Conservation (phyloP, 1,284 basidiomycete species). For the Pseudomicrostroma phylloplanum region DNA sequence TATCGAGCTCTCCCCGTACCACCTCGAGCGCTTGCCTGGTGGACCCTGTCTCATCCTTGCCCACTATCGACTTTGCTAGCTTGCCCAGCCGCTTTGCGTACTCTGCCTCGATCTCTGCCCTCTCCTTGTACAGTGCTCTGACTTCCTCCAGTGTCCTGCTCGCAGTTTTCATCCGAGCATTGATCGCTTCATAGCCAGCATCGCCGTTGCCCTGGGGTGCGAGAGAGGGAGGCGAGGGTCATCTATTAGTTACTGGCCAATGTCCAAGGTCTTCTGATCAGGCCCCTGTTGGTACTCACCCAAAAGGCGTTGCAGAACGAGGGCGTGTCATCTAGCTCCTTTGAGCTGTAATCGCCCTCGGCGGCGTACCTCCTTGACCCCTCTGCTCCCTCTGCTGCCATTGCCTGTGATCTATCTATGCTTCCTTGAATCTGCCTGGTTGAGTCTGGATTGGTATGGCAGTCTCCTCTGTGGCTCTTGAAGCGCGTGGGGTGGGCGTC, state of each 20-base stretch:
- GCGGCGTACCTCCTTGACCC: constrained; percentile 31
- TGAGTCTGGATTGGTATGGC: no score
- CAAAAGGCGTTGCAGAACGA: constrained; percentile 98
- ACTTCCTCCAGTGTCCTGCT: constrained; percentile 83
- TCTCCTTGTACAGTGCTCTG: constrained; percentile 77
- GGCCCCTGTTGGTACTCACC: constrained; percentile 48
- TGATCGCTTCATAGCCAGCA: constrained; percentile 81
- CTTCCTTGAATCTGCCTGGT: no score
- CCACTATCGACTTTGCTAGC: constrained; percentile 70
- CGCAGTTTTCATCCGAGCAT: constrained; percentile 77
- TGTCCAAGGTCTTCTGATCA: no score
- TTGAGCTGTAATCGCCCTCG: constrained; percentile 37
- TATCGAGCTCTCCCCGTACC: constrained; percentile 74
- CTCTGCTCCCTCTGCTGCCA: constrained; percentile 39
- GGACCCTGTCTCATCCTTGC: constrained; percentile 85
- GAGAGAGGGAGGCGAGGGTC: background rate
- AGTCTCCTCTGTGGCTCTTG: no score
- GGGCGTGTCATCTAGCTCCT: constrained; percentile 31
- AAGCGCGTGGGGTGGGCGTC: no score
- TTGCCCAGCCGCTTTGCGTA: constrained; percentile 82
- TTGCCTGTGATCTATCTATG: constrained; percentile 2
- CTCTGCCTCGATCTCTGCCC: constrained; percentile 84
- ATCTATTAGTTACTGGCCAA: no score
- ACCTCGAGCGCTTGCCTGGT: constrained; percentile 71
- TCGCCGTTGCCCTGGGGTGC: constrained; percentile 54